Conservation (phyloP, 108 stramenopile genomes). For the Chaetoceros tenuissimus region DNA sequence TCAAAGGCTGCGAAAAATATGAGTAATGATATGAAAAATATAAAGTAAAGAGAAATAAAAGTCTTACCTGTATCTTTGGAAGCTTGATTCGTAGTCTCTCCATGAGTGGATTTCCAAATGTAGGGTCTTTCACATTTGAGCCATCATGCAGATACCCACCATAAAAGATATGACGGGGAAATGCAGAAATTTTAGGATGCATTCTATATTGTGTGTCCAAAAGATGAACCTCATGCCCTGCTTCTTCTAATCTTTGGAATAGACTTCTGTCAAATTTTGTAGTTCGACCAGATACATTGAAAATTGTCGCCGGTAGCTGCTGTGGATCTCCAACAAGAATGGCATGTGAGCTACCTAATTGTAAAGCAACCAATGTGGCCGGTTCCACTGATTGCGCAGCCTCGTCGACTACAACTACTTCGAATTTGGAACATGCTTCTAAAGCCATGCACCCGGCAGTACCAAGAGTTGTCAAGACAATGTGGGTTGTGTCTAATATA, state of each 20-base stretch:
- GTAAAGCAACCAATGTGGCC: slow-evolving; percentile 88
- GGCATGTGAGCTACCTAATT: slow-evolving; percentile 74
- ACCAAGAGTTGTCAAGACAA: slow-evolving; percentile 95
- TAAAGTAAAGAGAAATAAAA: slow-evolving; percentile 4
- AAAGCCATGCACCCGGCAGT: slow-evolving; percentile 80
- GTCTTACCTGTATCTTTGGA: slow-evolving; percentile 35
- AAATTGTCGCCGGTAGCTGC: slow-evolving; percentile 98
- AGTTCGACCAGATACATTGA: slow-evolving; percentile 69
- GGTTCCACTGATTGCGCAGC: slow-evolving; percentile 97
- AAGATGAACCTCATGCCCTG: slow-evolving; percentile 86
- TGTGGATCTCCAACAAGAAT: slow-evolving; percentile 96
- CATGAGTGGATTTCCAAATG: slow-evolving; percentile 64
- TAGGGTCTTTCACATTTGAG: slow-evolving; percentile 56
- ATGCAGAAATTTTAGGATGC: slow-evolving; percentile 84
- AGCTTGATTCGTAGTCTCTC: slow-evolving; percentile 25
- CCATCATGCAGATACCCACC: slow-evolving; percentile 75
- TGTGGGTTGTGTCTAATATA: slow-evolving; percentile 82
- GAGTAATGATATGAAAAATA: slow-evolving; percentile 1
- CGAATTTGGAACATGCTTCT: slow-evolving; percentile 82
- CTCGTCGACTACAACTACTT: slow-evolving; percentile 97
- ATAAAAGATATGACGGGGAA: slow-evolving; percentile 85
- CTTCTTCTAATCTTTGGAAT: slow-evolving; percentile 93
- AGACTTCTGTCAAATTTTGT: slow-evolving; percentile 89
- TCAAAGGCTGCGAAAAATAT: slow-evolving; percentile 44
- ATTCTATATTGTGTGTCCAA: slow-evolving; percentile 96